Evolutionary conservation across 257 asterid genomes (phyloP), one percentile per base, ranked within the genome.

Genomic region (Solanum tarijense): DNA sequence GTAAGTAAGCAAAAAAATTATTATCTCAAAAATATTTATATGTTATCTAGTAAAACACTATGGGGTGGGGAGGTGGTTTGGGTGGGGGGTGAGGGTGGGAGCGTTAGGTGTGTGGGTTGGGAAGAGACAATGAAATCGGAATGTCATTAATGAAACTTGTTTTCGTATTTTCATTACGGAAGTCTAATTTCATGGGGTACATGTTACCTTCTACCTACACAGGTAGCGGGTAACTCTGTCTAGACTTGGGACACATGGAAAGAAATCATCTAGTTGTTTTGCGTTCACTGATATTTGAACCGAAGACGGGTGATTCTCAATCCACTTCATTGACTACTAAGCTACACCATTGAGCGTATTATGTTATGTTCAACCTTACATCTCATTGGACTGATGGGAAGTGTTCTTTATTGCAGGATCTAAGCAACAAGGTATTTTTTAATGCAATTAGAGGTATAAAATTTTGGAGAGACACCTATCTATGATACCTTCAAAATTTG

Each of bases 391-490:
- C 36, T 78, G 13, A 78, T 41, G 0, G 16, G 36, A 34, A 46
- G 25, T 10, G 25, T 12, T 38, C 12, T 4, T 69, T 29, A 86
- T 83, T 71, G 68, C 86, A 96, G 99, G 98, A 96, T 92, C 92
- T 96, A 23, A 92, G 89, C 91, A 96, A 89, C 94, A 89, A 88
- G 87, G 90, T 94, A 88, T 89, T 96, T 68, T 86, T 91, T 32
- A 94, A 92, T 73, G 96, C 99, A 35, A 89, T 95, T 85, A 93
- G 87, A 94, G 99, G 99, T 95, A 93, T 31, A 78, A 46, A 36
- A 0, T 12, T 2, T 29, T 36, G 36, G 16, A 83, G 46, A 34
- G 1, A 7, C 68, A 62, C 13, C 41, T 21, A 29, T 34, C 31
- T n/a, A 12, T 31, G 32, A 34, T 18, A 5, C 36, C 32, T 23